Base-by-base conservation (phyloP, 805 yeast species). In the Zygoascus biomembranicola region DNA sequence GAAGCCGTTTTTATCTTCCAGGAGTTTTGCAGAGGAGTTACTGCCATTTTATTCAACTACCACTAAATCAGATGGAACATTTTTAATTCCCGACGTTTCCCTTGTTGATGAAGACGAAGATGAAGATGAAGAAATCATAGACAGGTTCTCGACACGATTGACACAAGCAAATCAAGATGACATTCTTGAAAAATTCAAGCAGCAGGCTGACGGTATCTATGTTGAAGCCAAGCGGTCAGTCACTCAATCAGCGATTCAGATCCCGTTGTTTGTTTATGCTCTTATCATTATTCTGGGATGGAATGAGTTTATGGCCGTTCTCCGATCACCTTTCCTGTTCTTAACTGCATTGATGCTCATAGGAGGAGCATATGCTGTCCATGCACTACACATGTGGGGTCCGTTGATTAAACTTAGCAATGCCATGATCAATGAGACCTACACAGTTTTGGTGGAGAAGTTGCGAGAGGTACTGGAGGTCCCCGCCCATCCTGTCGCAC, bases 271-370 rank as follows among this genome's bases (percentile, higher is more conserved):
- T 73, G 80, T 94, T 54, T 90, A 88, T 70, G 70, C 81, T 10
- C 64, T 92, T 13, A 71, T 94, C 23, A 67, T 85, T 1, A 81
- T 87, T 2, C 73, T 94, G 20, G 99, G 99, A 9, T 94, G 97
- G 97, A 90, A 90, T 68, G 97, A 94, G 73, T 84, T 94, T 60
- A 79, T 90, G 85, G 85, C 94, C 9, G 80, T 94, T 16, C 64
- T 94, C 45, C 78, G 95, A 58, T 90, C 87, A 65, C 97, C 99
- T 51, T 32, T 92, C n/a, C 78, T 86, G 60, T 81, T 90, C 59
- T 43, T 68, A 42, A 66, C 90, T 49, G 61, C 79, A 1, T 65
- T 90, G 45, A 50, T 89, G 10, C 46, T 76, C 0, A 78, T 78
- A 1, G 87, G 86, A 0, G 85, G 80, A 1, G 65, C 77, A 1